Base-by-base conservation (phyloP, 2,329 filamentous ascomycete genomes). In the Colletotrichum coccodes region DNA sequence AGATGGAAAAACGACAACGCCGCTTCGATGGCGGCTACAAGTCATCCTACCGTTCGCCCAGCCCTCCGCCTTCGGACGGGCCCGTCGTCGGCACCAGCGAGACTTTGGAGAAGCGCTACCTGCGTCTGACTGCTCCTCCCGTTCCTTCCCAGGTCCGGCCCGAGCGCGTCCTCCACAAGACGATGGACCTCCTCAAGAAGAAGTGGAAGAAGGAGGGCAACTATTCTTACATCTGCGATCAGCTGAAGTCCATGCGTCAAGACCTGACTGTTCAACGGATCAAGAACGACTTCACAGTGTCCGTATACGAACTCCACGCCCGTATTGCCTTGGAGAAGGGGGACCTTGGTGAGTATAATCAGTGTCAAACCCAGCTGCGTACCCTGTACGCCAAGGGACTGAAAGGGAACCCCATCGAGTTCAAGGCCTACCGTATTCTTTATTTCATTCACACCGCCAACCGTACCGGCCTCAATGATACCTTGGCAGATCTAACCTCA, bases 291-390 rank as follows among this genome's bases (percentile, higher is more conserved):
- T 98, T 99, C 79, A 98, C 96, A 30, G 95, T 98, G 72, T 92
- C 89, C 71, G 96, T 98, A 54, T 99, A 99, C 82, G 96, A 99
- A 84, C 97, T 95, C 71, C 96, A 99, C 83, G 96, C 95, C 72
- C 92, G 96, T 70, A 98, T 99, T 83, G 96, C 96, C 74, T 87
- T 99, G 82, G 95, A 99, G 83, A 98, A 97, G 88, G 94, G 93
- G 83, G 96, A 99, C 86, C 90, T 98, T 86, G 95, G 96, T 99
- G 96, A 99, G 96, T 99, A 99, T 96, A 99, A 99, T 86, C 96
- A 99, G 88, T 99, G 96, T 83, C 96, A 99, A 86, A 98, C 96
- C 77, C 96, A 99, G 85, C 87, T 99, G 79, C 94, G 94, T 81
- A 94, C 92, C 73, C 86, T 99, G 76, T 98, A 99, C 83, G 89